Percentiles rank a stretch among this genome's conserved stretches.
Conservation (phyloP, 768 basidiomycete genomes). For the Scleroderma citrinum region DNA sequence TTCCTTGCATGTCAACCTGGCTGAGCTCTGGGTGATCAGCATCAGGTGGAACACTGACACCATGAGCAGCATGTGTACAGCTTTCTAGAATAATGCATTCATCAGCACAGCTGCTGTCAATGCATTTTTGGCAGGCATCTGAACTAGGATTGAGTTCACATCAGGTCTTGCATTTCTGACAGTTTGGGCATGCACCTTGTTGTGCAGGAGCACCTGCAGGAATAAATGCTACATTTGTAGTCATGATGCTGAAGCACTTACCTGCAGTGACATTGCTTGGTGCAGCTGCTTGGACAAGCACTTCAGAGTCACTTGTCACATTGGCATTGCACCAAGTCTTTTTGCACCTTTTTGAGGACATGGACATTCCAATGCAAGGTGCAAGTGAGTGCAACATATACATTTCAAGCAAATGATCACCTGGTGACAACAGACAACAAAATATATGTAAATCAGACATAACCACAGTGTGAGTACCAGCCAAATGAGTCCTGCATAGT, state of each 20-base stretch:
- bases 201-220: not conserved
- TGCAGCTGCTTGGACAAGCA: too few relatives aligned
- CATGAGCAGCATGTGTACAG: not conserved
- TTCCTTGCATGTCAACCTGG: not conserved
- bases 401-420: not conserved
- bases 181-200: not conserved
- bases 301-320: too few relatives aligned
- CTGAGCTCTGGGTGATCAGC: not conserved
- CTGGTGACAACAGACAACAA: not conserved
- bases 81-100: not conserved
- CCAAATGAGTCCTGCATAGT: too few relatives aligned
- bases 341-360: too few relatives aligned
- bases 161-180: not conserved
- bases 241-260: not conserved
- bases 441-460: slow-evolving; percentile 18
- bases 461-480: too few relatives aligned
- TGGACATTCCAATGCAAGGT: too few relatives aligned
- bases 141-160: not conserved
- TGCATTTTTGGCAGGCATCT: not conserved
- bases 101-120: not conserved
- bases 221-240: not conserved
- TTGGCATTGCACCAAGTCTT: too few relatives aligned
- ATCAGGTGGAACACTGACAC: not conserved
- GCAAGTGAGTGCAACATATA: too few relatives aligned
- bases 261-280: not conserved